A percentile compares a stretch with the other conserved stretches of the same genome.
These are phyloP conservation scores for Lactarius akahatsu DNA, from an alignment of 768 basidiomycete species.

Conservation along the genomic window DNA sequence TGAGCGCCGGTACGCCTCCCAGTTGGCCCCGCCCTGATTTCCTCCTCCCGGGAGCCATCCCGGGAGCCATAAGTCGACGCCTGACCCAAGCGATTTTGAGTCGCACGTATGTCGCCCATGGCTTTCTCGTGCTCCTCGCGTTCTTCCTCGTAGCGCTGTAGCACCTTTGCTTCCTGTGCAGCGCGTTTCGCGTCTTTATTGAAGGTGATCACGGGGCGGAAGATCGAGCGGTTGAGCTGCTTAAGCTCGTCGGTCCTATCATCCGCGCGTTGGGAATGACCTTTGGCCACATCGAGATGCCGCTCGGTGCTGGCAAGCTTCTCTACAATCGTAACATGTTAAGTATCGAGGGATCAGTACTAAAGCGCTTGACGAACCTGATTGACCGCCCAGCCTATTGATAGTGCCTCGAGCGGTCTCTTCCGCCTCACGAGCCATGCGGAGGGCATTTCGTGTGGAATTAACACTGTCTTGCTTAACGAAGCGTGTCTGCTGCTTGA, in stretches of 20 bases:
- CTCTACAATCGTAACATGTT: slow-evolving; percentile 45
- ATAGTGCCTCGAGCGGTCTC: slow-evolving; percentile 90
- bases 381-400: slow-evolving; percentile 83
- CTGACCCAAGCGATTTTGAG: slow-evolving; percentile 79
- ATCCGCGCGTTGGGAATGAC: slow-evolving; percentile 81
- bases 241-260: slow-evolving; percentile 94
- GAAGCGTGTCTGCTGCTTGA: slow-evolving; percentile 87
- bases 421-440: slow-evolving; percentile 93
- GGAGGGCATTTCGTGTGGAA: slow-evolving; percentile 87
- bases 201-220: slow-evolving; percentile 86
- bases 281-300: slow-evolving; percentile 89
- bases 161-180: slow-evolving; percentile 81
- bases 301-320: slow-evolving; percentile 92
- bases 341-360: background rate
- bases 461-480: slow-evolving; percentile 91
- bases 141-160: slow-evolving; percentile 85
- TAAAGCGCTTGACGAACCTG: slow-evolving; percentile 57
- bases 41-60: slow-evolving; percentile 46
- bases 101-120: slow-evolving; percentile 82
- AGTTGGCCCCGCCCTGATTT: slow-evolving; percentile 41
- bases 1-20: slow-evolving; percentile 48
- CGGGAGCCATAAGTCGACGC: slow-evolving; percentile 62
- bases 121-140: slow-evolving; percentile 79
- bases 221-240: slow-evolving; percentile 92
- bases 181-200: slow-evolving; percentile 92